Base-by-base conservation (phyloP, 352 stramenopile species). In the Globisporangium barbulae region DNA sequence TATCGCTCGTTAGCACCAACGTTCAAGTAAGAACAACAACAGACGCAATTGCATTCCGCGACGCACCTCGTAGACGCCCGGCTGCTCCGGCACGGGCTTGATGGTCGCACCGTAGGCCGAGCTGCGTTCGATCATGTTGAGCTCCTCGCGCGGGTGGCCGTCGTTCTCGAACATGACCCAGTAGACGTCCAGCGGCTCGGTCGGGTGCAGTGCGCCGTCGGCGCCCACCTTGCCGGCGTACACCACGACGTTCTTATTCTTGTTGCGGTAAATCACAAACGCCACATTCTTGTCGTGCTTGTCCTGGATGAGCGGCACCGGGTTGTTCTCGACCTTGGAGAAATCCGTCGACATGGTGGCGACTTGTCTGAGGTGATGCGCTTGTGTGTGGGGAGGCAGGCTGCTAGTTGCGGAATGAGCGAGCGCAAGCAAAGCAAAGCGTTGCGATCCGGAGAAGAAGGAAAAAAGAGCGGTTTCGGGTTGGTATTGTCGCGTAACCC, bases 121-220 rank as follows among this genome's bases (percentile, higher is more conserved):
- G 73, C 90, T 93, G 71, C 83, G 81, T 70, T 95, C 86, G 49
- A 95, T 92, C 73, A 93, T 68, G 72, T 95, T 95, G 68, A 95
- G 80, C 61, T 91, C 85, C 60, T 95, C 86, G 56, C 85, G 84
- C 42, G 83, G 81, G 65, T 83, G 59, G 67, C 85, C 85, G 56
- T 91, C 80, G 56, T 94, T 86, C 72, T 95, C 87, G 71, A 93
- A 95, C 87, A 95, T 95, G 79, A 95, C 83, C 87, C 87, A 95
- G 74, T 92, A 91, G 31, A 95, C 85, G 57, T 91, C 82, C 59
- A 96, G 72, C 63, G 87, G 85, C 65, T 96, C 83, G 41, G 64
- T 66, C 10, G 79, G 65, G 65, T 89, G 64, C 54, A 96, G 68
- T 55, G 75, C 71, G 47, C 87, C 87, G 53, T 94, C 84, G 45